Base-by-base conservation (phyloP, 352 stramenopile species). In the Globisporangium nunn region DNA sequence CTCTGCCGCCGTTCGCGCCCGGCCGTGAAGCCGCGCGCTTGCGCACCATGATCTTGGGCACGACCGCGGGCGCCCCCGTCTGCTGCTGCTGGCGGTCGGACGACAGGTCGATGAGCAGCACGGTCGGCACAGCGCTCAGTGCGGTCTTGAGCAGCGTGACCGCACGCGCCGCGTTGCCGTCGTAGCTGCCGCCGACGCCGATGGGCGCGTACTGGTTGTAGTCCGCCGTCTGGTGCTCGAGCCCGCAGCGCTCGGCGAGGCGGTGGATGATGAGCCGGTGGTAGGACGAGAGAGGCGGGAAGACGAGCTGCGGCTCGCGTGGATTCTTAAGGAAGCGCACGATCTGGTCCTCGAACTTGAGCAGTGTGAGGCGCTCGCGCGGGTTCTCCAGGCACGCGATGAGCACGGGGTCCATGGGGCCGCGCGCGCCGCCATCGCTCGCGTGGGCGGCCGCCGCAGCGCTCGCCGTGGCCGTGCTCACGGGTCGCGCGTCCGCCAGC, bases 21-120 rank as follows among this genome's bases (percentile, higher is more conserved):
- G 71, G 67, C 37, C 71, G 65, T 8, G 66, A 54, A 1, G 67
- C 68, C 18, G 61, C 71, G 18, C 61, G 63, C 57, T 93, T 96
- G 17, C 91, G 86, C 63, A 97, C 88, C 90, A 98, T 98, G 63
- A 98, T 98, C 45, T 93, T 96, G 8, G 85, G 85, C 6, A 82
- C 81, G 4, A 73, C 85, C 70, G 93, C 75, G 52, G 93, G 79
- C 1, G 82, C 86, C 15, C 78, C 68, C 0, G 66, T 44, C 15
- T 70, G 71, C 41, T 88, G 73, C 43, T 88, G 64, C 66, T 96
- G 75, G 45, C 76, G 70, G 45, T 91, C 78, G 3, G 76, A 33
- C 14, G 83, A 89, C 37, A 98, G 59, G 52, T 97, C 79, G 59
- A 96, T 97, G 6, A 98, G 75, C 40, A 97, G 68, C 37, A 93